These are phyloP conservation scores for Pichia phayaonensis DNA, from an alignment of 805 yeast species.

Conservation along the genomic window DNA sequence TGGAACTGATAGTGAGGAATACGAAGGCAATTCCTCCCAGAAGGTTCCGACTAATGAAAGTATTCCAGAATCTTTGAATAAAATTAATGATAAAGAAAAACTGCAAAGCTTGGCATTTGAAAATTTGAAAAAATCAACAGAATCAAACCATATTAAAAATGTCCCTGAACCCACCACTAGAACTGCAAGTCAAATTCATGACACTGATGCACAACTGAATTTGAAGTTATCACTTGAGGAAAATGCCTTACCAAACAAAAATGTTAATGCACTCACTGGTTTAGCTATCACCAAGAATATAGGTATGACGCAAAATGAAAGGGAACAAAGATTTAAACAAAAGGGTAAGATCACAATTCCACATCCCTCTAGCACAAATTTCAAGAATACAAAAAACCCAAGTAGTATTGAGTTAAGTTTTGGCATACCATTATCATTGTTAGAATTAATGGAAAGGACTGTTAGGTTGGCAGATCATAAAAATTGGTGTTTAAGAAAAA, in stretches of 20 bases:
- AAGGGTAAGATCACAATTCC: conserved; percentile 13
- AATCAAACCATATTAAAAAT: background rate
- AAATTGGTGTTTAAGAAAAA: conserved; percentile 35
- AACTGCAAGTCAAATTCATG: background rate
- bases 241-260: background rate
- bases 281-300: conserved; percentile 8
- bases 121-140: background rate
- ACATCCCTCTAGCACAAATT: conserved; percentile 13
- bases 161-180: background rate
- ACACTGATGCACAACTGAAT: background rate
- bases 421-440: conserved; percentile 41
- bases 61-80: too few relatives aligned
- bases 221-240: too few relatives aligned
- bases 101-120: background rate
- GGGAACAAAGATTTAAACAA: conserved; percentile 9
- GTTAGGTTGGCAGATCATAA: conserved; percentile 45
- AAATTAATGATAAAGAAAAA: background rate
- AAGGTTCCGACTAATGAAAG: too few relatives aligned
- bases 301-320: conserved; percentile 6
- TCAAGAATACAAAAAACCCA: background rate
- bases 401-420: conserved; percentile 33
- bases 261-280: conserved; percentile 18
- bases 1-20: background rate
- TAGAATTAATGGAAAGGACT: conserved; percentile 39
- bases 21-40: background rate